Evolutionary conservation across 2,329 filamentous ascomycete genomes (phyloP).

Genomic region (Fusarium dimerum): DNA sequence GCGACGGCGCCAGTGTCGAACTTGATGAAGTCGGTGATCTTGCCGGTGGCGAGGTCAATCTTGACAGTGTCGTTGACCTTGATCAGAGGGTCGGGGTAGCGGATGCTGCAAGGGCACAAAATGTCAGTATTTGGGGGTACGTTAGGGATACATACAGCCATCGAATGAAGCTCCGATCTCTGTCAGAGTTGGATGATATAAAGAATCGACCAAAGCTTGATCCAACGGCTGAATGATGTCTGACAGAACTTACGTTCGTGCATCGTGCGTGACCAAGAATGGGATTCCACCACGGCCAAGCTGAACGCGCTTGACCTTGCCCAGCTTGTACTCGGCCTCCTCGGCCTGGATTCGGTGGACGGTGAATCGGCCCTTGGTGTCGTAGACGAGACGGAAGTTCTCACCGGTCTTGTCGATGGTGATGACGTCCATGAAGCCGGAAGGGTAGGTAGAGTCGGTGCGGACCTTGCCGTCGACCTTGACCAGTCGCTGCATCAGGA

Average conservation of each 20-base stretch:
- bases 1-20: conserved; percentile 98
- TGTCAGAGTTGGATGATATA: conserved; percentile 27
- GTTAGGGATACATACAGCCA: conserved; percentile 54
- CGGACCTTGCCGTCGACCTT: conserved; percentile 99
- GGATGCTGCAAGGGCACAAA: conserved; percentile 67
- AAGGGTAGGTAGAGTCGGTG: conserved; percentile 96
- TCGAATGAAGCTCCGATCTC: conserved; percentile 43
- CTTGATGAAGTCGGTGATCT: conserved; percentile 97
- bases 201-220: conserved; percentile 87
- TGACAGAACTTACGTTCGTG: conserved; percentile 98
- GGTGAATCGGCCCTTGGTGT: conserved; percentile 99
- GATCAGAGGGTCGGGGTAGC: conserved; percentile 97
- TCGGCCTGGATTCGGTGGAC: conserved; percentile 98
- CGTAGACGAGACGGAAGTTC: conserved; percentile 99
- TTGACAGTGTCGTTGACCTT: conserved; percentile 99
- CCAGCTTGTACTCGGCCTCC: conserved; percentile 99
- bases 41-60: conserved; percentile 95
- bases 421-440: conserved; percentile 99
- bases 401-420: conserved; percentile 99
- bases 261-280: conserved; percentile 99
- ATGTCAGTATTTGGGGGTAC: conserved; percentile 41
- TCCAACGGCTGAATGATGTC: conserved; percentile 99
- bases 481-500: conserved; percentile 99
- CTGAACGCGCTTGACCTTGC: conserved; percentile 99
- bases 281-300: conserved; percentile 99